Percentiles rank a stretch among this genome's conserved stretches.
Evolutionary conservation across 768 basidiomycete genomes (phyloP).

Genomic region (Exidia glandulosa): DNA sequence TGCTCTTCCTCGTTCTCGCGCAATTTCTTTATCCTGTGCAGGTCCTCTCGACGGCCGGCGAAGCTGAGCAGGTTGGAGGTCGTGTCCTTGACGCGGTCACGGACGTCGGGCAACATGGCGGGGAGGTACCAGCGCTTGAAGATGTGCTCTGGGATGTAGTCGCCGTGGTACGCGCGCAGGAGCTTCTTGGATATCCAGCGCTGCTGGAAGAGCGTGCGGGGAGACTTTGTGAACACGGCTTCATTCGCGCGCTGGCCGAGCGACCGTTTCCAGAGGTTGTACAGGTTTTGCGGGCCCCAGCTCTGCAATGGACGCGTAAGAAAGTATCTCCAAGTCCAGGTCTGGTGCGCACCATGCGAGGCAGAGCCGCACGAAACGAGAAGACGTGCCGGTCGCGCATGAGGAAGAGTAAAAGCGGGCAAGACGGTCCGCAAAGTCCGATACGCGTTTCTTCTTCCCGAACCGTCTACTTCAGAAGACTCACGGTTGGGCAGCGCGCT

Average conservation of each 20-base stretch:
- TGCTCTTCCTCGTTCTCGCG: conserved; percentile 43
- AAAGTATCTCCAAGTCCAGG: not conserved
- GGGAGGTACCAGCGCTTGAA: conserved; percentile 97
- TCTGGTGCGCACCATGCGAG: conserved; percentile 55
- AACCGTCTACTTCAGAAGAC: too few species aligned
- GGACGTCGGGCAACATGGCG: conserved; percentile 72
- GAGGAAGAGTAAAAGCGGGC: too few species aligned
- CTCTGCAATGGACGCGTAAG: conserved; percentile 36
- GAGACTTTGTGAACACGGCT: conserved; percentile 46
- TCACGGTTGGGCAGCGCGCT: too few species aligned
- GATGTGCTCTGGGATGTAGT: conserved; percentile 81
- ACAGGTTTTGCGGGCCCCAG: conserved; percentile 83
- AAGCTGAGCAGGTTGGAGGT: not conserved
- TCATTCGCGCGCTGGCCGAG: conserved; percentile 34
- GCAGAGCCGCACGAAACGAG: conserved; percentile 43
- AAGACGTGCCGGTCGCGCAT: conserved; percentile 43
- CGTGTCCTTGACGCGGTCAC: conserved; percentile 44
- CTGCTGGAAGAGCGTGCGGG: conserved; percentile 73
- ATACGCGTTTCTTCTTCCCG: too few species aligned
- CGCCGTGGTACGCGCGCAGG: conserved; percentile 89
- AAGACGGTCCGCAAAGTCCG: too few species aligned
- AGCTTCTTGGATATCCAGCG: conserved; percentile 82
- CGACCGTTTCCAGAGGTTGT: conserved; percentile 79
- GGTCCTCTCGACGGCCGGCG: conserved; percentile 22
- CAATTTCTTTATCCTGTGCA: conserved; percentile 33